Percentiles rank a stretch among this genome's conserved stretches.
Conservation (phyloP, 768 basidiomycete genomes). For the Auricularia heimuer region DNA sequence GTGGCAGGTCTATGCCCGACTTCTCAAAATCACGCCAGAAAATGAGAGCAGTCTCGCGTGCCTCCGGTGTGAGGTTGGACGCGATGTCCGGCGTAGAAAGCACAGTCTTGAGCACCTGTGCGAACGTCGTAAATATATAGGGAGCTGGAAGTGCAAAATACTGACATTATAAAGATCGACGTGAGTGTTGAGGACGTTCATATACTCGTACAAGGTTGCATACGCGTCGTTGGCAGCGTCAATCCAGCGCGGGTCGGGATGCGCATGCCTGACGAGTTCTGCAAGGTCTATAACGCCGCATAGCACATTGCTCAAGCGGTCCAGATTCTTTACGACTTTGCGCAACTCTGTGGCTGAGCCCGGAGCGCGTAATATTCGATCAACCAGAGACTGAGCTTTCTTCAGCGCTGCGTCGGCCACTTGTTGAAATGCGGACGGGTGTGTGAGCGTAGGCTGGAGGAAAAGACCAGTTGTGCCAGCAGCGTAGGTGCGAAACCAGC, state of each 20-base stretch:
- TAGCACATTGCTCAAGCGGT: slow-evolving; percentile 89
- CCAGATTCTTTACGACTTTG: slow-evolving; percentile 89
- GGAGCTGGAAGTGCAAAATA: slow-evolving; percentile 12
- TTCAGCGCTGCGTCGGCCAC: slow-evolving; percentile 72
- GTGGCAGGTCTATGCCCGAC: slow-evolving; percentile 85
- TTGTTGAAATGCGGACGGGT: slow-evolving; percentile 57
- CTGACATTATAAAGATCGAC: slow-evolving; percentile 81
- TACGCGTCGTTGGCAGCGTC: slow-evolving; percentile 79
- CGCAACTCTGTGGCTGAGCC: slow-evolving; percentile 66
- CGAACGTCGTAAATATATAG: slow-evolving; percentile 3
- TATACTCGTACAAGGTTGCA: slow-evolving; percentile 88
- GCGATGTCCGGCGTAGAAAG: slow-evolving; percentile 59
- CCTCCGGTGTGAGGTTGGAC: slow-evolving; percentile 59
- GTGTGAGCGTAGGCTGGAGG: slow-evolving; percentile 60
- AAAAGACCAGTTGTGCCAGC: slow-evolving; percentile 72
- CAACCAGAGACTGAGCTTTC: slow-evolving; percentile 73
- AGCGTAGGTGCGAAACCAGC: slow-evolving; percentile 23
- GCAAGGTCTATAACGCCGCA: slow-evolving; percentile 96
- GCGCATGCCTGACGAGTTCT: slow-evolving; percentile 86
- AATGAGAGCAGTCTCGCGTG: slow-evolving; percentile 79
- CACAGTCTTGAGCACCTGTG: slow-evolving; percentile 60
- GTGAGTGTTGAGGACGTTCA: slow-evolving; percentile 95
- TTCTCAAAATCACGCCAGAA: slow-evolving; percentile 97
- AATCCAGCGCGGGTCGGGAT: slow-evolving; percentile 81
- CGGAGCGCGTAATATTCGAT: slow-evolving; percentile 67